phyloP scores from a whole-genome alignment of 805 yeast genomes.

The Saccharomycodes ludwigii region DNA sequence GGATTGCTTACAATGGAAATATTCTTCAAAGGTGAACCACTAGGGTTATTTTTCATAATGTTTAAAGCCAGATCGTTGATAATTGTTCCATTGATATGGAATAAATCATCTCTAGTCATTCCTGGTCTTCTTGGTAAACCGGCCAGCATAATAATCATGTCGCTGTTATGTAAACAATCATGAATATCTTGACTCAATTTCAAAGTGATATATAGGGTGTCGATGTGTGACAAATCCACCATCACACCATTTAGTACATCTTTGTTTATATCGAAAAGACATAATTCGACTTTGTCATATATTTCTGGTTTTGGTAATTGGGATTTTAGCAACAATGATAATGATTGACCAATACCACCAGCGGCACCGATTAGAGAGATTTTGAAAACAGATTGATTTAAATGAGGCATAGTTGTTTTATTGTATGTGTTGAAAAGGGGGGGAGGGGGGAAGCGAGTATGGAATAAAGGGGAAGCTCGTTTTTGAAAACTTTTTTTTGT shows the following conservation, averaged over 20 bases:
- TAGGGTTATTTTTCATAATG: slow-evolving; percentile 69
- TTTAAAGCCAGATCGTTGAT: slow-evolving; percentile 87
- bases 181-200: slow-evolving; percentile 57
- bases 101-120: slow-evolving; percentile 95
- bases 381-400: too few species aligned
- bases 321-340: slow-evolving; percentile 72
- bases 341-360: slow-evolving; percentile 94
- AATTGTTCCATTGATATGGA: slow-evolving; percentile 91
- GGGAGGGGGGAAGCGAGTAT: too few species aligned
- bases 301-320: slow-evolving; percentile 50
- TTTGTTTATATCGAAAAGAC: too few species aligned
- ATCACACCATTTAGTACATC: slow-evolving; percentile 94
- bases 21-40: slow-evolving; percentile 71
- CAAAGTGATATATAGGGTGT: slow-evolving; percentile 80
- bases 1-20: slow-evolving; percentile 83
- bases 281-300: too few species aligned
- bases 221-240: slow-evolving; percentile 87
- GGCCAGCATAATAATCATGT: slow-evolving; percentile 86
- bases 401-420: too few species aligned
- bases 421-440: too few species aligned
- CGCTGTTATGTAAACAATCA: slow-evolving; percentile 58
- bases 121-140: slow-evolving; percentile 99
- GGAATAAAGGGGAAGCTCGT: too few species aligned
- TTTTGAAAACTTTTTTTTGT: too few species aligned
- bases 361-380: slow-evolving; percentile 75